Conservation (phyloP, 2,329 filamentous ascomycete genomes). For the Colletotrichum tofieldiae region DNA sequence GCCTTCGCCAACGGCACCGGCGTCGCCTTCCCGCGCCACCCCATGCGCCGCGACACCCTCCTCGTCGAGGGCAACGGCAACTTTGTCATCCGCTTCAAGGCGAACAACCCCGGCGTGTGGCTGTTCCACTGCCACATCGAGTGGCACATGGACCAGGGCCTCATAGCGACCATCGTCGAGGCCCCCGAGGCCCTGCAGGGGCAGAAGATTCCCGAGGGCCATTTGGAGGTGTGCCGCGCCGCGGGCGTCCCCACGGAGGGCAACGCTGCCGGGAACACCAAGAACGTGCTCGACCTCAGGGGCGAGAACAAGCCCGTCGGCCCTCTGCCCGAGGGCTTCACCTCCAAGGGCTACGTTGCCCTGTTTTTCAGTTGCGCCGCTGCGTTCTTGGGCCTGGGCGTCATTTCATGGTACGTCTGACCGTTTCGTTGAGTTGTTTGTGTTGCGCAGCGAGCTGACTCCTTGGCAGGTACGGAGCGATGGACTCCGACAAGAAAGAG, state of each 20-base stretch:
- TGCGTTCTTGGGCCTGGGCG: slow-evolving; percentile 39
- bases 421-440: not conserved
- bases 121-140: slow-evolving; percentile 69
- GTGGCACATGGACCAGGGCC: slow-evolving; percentile 67
- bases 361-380: slow-evolving; percentile 42
- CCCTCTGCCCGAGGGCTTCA: slow-evolving; percentile 43
- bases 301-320: slow-evolving; percentile 44
- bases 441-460: not conserved
- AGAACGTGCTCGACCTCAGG: slow-evolving; percentile 65
- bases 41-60: slow-evolving; percentile 66
- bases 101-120: slow-evolving; percentile 64
- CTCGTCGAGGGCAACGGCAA: slow-evolving; percentile 64
- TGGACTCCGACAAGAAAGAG: slow-evolving; percentile 37
- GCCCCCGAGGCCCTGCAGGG: slow-evolving; percentile 61
- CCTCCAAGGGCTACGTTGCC: slow-evolving; percentile 44
- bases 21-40: slow-evolving; percentile 55
- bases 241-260: slow-evolving; percentile 61
- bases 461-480: slow-evolving; percentile 28
- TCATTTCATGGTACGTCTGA: slow-evolving; percentile 41
- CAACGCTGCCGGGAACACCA: slow-evolving; percentile 74
- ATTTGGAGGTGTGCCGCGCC: slow-evolving; percentile 58
- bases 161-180: slow-evolving; percentile 58
- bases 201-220: slow-evolving; percentile 52
- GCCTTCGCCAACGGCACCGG: slow-evolving; percentile 57
- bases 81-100: slow-evolving; percentile 62